Conservation (phyloP, 2,329 filamentous ascomycete genomes). For the Talaromyces rugulosus region DNA sequence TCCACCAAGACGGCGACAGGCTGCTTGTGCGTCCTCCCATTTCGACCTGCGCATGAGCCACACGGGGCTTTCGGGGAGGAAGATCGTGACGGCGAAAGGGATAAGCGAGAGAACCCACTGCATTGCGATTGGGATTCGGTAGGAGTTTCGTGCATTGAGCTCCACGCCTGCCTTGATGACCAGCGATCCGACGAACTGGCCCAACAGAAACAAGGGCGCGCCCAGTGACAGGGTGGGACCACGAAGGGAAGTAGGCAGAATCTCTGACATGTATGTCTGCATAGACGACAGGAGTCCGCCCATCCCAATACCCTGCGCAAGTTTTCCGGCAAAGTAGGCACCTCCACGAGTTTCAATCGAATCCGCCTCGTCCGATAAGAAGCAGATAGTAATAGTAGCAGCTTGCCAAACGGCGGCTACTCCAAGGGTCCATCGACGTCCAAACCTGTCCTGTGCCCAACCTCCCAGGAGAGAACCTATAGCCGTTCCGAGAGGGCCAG, state of each 20-base stretch:
- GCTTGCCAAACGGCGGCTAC: conserved; percentile 33
- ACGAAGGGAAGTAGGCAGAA: conserved; percentile 42
- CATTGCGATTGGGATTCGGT: conserved; percentile 48
- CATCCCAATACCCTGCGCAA: conserved; percentile 41
- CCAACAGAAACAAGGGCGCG: conserved; percentile 45
- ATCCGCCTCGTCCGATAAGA: conserved; percentile 16
- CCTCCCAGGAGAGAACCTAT: conserved; percentile 35
- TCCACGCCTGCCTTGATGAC: conserved; percentile 22
- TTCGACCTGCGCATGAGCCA: conserved; percentile 13
- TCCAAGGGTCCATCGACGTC: conserved; percentile 32
- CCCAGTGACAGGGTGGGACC: conserved; percentile 46
- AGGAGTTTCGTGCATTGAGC: conserved; percentile 9
- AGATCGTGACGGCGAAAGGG: conserved; percentile 40
- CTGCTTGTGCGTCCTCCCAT: conserved; percentile 9
- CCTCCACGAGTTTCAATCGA: conserved; percentile 29
- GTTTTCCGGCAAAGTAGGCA: conserved; percentile 42
- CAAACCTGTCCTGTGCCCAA: conserved; percentile 34
- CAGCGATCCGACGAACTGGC: conserved; percentile 36
- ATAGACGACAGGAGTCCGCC: conserved; percentile 40
- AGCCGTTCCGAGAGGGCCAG: conserved; percentile 34
- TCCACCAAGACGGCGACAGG: conserved; percentile 10
- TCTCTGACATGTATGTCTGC: conserved; percentile 49
- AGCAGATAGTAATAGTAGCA: background rate
- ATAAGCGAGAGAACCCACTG: conserved; percentile 54
- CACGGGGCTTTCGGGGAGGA: conserved; percentile 14